Conservation (phyloP, 257 asterid genomes). For the Plantago elongata region DNA sequence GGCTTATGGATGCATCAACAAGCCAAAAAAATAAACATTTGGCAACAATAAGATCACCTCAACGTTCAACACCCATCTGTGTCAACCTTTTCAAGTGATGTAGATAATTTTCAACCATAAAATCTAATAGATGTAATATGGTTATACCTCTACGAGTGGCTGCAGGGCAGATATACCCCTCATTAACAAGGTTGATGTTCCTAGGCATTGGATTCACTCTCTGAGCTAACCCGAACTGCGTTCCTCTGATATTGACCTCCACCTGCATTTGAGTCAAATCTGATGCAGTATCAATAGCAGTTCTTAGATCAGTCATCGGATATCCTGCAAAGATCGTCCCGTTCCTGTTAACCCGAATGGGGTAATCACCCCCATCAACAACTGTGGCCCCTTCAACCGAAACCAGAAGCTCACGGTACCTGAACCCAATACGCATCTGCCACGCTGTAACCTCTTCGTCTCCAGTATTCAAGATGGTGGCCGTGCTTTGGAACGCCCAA, state of each 20-base stretch:
- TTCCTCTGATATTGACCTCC: slow-evolving; percentile 55
- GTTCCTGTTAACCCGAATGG: slow-evolving; percentile 50
- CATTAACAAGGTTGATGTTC: slow-evolving; percentile 54
- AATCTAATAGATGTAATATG: neutral
- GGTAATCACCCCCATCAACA: slow-evolving; percentile 50
- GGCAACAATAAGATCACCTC: neutral
- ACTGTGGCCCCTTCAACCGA: slow-evolving; percentile 71
- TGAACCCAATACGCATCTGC: slow-evolving; percentile 63
- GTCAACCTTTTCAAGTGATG: neutral
- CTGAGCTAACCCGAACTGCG: slow-evolving; percentile 55
- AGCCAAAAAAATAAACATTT: neutral
- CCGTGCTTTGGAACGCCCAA: slow-evolving; percentile 62
- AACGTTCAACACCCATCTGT: no score
- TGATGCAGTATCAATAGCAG: slow-evolving; percentile 88
- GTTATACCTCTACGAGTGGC: slow-evolving; percentile 35
- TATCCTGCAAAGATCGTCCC: slow-evolving; percentile 66
- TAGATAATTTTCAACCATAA: neutral
- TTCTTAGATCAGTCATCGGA: slow-evolving; percentile 68
- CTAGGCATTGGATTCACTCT: slow-evolving; percentile 67
- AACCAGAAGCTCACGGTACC: slow-evolving; percentile 63
- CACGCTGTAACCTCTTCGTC: slow-evolving; percentile 58
- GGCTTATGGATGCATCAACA: neutral
- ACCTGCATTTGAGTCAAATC: slow-evolving; percentile 64
- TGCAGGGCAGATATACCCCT: slow-evolving; percentile 76
- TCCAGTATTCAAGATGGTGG: slow-evolving; percentile 55